These are phyloP conservation scores for Fraxinus excelsior DNA, from an alignment of 257 asterid species.

Conservation along the genomic window DNA sequence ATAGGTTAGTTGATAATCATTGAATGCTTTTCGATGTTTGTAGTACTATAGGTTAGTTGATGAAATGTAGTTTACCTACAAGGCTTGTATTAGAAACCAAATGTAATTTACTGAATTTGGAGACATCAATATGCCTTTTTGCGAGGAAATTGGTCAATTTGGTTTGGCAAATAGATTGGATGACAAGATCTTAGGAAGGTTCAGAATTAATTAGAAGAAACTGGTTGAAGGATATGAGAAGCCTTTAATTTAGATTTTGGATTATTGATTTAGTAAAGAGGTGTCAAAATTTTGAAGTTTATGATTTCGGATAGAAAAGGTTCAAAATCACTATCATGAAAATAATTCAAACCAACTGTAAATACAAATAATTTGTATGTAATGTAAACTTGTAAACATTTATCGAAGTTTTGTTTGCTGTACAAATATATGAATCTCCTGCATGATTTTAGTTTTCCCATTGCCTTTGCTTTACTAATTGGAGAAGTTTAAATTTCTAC, in stretches of 20 bases:
- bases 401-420: neutral
- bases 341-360: neutral
- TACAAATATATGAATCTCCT: constrained; percentile 1
- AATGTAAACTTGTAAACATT: neutral
- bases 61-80: neutral
- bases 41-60: neutral
- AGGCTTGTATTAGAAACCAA: too few relatives aligned
- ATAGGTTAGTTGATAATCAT: neutral
- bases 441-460: constrained; percentile 3
- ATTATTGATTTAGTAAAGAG: neutral
- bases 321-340: neutral
- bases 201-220: neutral
- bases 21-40: neutral
- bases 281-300: neutral
- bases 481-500: neutral
- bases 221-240: neutral
- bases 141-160: neutral
- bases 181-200: neutral
- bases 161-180: neutral
- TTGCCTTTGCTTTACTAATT: constrained; percentile 1
- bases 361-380: neutral
- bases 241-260: neutral
- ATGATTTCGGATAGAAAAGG: neutral
- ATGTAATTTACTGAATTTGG: neutral
- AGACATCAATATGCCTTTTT: neutral